A percentile compares a stretch with the other conserved stretches of the same genome.
Conservation (phyloP, 192 early-diverging fungal species). For the Coemansia sp. region DNA sequence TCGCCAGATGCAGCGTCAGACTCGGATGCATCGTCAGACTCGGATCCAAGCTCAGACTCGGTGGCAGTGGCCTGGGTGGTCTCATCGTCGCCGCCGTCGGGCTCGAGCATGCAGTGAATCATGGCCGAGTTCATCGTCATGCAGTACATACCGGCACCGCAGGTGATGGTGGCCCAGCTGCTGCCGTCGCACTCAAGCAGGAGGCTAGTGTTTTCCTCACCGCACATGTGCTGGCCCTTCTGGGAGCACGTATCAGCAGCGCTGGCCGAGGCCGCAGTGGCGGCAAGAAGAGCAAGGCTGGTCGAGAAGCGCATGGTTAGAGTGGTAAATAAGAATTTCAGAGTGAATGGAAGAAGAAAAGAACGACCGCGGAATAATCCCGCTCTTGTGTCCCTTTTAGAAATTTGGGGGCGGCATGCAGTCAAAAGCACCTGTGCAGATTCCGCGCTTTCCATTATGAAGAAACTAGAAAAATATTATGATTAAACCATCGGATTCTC, state of each 20-base stretch:
- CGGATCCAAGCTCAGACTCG: background rate
- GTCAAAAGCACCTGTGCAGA: no score
- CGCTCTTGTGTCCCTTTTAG: background rate
- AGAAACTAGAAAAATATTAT: background rate
- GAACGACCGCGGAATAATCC: conserved; percentile 5
- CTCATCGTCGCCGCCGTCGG: conserved; percentile 9
- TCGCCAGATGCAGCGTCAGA: background rate
- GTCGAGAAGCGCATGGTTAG: conserved; percentile 20
- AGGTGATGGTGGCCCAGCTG: conserved; percentile 24
- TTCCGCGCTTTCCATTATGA: no score
- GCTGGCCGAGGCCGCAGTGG: conserved; percentile 8
- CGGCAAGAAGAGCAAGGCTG: conserved; percentile 19
- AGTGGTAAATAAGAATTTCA: conserved; percentile 4
- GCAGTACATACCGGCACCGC: conserved; percentile 30
- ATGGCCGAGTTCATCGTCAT: conserved; percentile 50
- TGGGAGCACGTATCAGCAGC: conserved; percentile 26
- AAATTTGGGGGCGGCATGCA: background rate
- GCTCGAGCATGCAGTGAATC: conserved; percentile 53
- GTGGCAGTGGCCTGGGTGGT: conserved; percentile 3
- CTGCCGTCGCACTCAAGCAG: conserved; percentile 27
- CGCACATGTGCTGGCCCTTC: conserved; percentile 21
- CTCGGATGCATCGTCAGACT: background rate
- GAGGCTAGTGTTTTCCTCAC: conserved; percentile 8
- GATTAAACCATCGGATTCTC: conserved; percentile 42
- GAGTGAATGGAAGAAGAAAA: conserved; percentile 10